Conservation (phyloP, 2,329 filamentous ascomycete species). For the Penicillium sp. region DNA sequence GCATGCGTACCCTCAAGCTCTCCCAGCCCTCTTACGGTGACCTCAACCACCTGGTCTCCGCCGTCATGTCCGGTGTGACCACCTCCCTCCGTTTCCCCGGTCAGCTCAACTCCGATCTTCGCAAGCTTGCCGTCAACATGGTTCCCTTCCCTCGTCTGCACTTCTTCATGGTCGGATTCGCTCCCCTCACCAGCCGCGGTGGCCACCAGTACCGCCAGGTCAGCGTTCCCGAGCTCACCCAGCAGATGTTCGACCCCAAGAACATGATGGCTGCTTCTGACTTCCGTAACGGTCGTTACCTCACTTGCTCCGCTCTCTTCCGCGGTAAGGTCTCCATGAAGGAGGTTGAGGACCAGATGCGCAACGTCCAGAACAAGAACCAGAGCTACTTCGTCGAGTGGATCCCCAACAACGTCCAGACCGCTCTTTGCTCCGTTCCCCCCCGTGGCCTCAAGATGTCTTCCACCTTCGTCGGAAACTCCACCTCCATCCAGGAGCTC, state of each 20-base stretch:
- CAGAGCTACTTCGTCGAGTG: slow-evolving; percentile 99
- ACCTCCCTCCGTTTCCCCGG: slow-evolving; percentile 99
- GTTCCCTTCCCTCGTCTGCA: slow-evolving; percentile 99
- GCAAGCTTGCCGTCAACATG: slow-evolving; percentile 99
- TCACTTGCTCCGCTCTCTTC: slow-evolving; percentile 99
- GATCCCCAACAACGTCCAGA: slow-evolving; percentile 99
- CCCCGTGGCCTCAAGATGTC: slow-evolving; percentile 99
- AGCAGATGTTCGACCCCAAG: slow-evolving; percentile 99
- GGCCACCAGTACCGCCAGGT: slow-evolving; percentile 96
- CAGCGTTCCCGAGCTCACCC: slow-evolving; percentile 95
- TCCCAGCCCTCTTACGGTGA: slow-evolving; percentile 98
- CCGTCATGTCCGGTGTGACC: slow-evolving; percentile 99
- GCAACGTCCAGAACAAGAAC: slow-evolving; percentile 99
- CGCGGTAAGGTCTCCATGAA: slow-evolving; percentile 99
- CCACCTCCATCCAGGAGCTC: slow-evolving; percentile 98
- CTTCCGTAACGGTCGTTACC: slow-evolving; percentile 99
- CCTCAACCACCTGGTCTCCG: slow-evolving; percentile 98
- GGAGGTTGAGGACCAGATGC: slow-evolving; percentile 99
- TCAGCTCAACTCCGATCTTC: slow-evolving; percentile 99
- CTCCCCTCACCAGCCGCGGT: slow-evolving; percentile 90
- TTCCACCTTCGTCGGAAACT: slow-evolving; percentile 98
- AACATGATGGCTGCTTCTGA: slow-evolving; percentile 99
- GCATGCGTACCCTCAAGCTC: slow-evolving; percentile 99
- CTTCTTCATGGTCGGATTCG: slow-evolving; percentile 99
- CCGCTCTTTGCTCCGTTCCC: slow-evolving; percentile 97